phyloP scores from a whole-genome alignment of 805 yeast genomes.

The Candida pseudoglaebosa region DNA sequence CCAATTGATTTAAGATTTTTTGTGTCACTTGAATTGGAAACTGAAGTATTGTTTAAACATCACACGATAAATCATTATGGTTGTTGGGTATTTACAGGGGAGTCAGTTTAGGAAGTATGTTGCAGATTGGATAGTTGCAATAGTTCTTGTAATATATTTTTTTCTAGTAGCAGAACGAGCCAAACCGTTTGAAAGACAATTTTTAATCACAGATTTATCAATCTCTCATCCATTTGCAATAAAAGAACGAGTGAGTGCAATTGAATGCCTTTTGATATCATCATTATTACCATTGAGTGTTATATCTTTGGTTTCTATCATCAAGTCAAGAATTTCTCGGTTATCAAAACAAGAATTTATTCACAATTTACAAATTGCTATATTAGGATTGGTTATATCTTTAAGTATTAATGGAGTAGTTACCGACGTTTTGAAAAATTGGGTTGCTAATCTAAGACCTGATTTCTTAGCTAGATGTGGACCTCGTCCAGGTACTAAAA shows the following conservation, averaged over 20 bases:
- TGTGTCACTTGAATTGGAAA: background rate
- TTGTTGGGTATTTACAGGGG: constrained; percentile 7
- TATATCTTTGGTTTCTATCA: constrained; percentile 14
- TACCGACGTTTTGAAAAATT: constrained; percentile 35
- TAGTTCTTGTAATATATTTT: constrained; percentile 21
- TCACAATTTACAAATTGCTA: constrained; percentile 21
- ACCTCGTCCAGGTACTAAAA: constrained; percentile 23
- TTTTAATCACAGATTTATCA: constrained; percentile 25
- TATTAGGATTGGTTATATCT: constrained; percentile 27
- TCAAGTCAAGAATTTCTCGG: constrained; percentile 1
- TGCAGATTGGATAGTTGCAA: constrained; percentile 29
- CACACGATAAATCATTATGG: background rate
- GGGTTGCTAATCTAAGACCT: constrained; percentile 32
- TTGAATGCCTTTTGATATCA: constrained; percentile 25
- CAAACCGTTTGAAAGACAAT: constrained; percentile 33
- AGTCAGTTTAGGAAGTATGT: constrained; percentile 8
- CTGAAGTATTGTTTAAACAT: background rate
- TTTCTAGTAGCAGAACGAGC: constrained; percentile 28
- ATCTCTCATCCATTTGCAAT: constrained; percentile 35
- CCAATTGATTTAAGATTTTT: background rate
- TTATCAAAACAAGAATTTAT: constrained; percentile 7
- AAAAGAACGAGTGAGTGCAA: constrained; percentile 28
- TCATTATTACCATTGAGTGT: constrained; percentile 16
- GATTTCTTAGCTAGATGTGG: constrained; percentile 33
- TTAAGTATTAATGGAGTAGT: constrained; percentile 28